These are phyloP conservation scores for Cryphonectria nitschkei DNA, from an alignment of 2,329 filamentous ascomycete genomes.

Conservation along the genomic window DNA sequence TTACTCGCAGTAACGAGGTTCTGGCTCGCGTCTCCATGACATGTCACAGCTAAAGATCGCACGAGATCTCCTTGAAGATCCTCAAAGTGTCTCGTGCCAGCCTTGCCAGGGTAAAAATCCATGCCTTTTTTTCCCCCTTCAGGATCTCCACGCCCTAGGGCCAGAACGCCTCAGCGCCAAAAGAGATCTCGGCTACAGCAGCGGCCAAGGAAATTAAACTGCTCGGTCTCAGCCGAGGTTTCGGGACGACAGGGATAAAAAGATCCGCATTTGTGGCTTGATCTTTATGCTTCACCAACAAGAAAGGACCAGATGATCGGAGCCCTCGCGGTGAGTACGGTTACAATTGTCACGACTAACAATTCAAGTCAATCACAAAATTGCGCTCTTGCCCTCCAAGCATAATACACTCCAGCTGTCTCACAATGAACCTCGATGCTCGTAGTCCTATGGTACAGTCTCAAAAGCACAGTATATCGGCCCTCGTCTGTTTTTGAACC, in stretches of 20 bases:
- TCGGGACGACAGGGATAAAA: constrained; percentile 5
- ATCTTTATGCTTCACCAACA: neutral
- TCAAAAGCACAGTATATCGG: neutral
- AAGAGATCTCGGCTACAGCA: neutral
- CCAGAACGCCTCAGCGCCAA: constrained; percentile 1
- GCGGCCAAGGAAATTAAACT: neutral
- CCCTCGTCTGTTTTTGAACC: neutral
- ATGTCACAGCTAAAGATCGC: neutral
- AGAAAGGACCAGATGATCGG: neutral
- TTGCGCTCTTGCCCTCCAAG: no score
- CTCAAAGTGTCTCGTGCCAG: neutral
- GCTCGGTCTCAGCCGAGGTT: constrained; percentile 13
- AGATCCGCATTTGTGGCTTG: neutral
- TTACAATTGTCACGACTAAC: neutral
- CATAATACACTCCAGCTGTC: neutral
- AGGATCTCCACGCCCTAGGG: neutral
- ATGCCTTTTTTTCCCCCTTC: no score
- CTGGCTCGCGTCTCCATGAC: neutral
- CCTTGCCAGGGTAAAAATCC: neutral
- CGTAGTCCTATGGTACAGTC: neutral
- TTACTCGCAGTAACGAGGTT: neutral
- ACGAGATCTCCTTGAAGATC: neutral
- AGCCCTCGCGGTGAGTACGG: neutral
- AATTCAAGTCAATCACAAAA: neutral
- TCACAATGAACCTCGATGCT: neutral